Evolutionary conservation across 225 moss, liverwort and hornwort genomes (phyloP).

Genomic region (Bryoerythrophyllum caledonicum): DNA sequence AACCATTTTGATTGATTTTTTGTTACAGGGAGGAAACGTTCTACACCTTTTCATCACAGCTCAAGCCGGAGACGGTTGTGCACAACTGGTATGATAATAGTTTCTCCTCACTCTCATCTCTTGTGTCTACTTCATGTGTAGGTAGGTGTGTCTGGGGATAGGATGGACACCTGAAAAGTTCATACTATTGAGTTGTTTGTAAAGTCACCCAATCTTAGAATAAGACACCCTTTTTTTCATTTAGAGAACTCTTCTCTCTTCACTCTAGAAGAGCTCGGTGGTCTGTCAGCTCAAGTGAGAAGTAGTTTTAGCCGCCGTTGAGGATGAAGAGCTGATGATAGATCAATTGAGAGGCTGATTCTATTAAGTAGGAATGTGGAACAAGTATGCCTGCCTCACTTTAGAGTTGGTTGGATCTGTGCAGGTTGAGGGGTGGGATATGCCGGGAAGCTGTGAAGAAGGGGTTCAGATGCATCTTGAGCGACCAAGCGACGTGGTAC

Average conservation of each 20-base stretch:
- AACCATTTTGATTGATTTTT: background rate
- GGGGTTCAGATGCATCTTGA: constrained; percentile 74
- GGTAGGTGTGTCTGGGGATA: background rate
- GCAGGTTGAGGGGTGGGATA: constrained; percentile 69
- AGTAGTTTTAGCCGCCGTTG: too few species aligned
- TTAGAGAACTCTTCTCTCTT: too few species aligned
- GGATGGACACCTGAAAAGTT: background rate
- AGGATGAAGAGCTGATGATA: too few species aligned
- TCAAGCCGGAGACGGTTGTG: constrained; percentile 64
- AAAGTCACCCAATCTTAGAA: too few species aligned
- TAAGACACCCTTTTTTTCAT: too few species aligned
- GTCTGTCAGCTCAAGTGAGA: too few species aligned
- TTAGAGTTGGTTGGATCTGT: background rate
- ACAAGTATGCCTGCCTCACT: too few species aligned
- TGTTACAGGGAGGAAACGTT: constrained; percentile 93
- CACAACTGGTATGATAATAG: constrained; percentile 74
- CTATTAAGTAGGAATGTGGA: too few species aligned
- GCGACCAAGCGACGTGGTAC: constrained; percentile 95
- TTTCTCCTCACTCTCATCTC: background rate
- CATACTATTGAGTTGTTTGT: background rate
- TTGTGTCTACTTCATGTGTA: background rate
- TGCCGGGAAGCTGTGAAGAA: constrained; percentile 54
- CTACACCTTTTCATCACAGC: constrained; percentile 45
- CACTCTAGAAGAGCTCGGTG: too few species aligned
- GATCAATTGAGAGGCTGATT: too few species aligned